Percentiles rank a stretch among this genome's conserved stretches.
phyloP scores from a whole-genome alignment of 2,329 filamentous ascomycete species.

The Fusarium incarnatum region DNA sequence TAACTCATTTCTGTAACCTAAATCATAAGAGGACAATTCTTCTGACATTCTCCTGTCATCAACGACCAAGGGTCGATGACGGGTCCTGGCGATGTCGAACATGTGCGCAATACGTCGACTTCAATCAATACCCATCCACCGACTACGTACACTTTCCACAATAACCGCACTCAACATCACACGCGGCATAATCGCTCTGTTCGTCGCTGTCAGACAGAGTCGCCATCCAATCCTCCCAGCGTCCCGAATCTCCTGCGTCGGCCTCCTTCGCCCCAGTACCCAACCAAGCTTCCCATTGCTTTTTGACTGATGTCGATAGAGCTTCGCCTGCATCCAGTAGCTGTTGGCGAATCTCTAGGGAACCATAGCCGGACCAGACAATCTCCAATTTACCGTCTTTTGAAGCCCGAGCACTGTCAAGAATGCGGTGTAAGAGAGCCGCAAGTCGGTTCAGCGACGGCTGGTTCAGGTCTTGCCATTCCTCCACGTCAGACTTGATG shows the following conservation, averaged over 20 bases:
- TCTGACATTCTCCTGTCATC: neutral
- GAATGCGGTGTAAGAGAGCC: constrained; percentile 39
- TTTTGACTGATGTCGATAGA: constrained; percentile 39
- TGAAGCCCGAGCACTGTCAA: constrained; percentile 15
- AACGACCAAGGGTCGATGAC: neutral
- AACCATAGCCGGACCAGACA: constrained; percentile 14
- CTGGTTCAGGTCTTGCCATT: constrained; percentile 54
- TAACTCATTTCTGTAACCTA: fast-evolving
- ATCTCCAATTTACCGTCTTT: constrained; percentile 43
- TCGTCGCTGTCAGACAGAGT: constrained; percentile 25
- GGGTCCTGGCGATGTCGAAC: neutral
- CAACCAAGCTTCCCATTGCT: constrained; percentile 46
- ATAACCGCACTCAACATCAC: constrained; percentile 48
- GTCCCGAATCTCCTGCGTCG: neutral
- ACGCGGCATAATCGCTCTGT: constrained; percentile 41
- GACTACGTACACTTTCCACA: constrained; percentile 43
- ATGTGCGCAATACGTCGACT: neutral
- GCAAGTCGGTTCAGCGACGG: constrained; percentile 47
- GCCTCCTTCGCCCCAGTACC: neutral
- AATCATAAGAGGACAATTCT: fast-evolving
- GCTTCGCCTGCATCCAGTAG: constrained; percentile 37
- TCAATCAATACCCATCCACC: fast-evolving
- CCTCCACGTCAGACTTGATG: constrained; percentile 45
- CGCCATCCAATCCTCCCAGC: constrained; percentile 12
- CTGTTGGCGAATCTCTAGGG: constrained; percentile 46